Percentiles rank a stretch among this genome's conserved stretches.
These are phyloP conservation scores for Climacium dendroides DNA, from an alignment of 225 moss, liverwort and hornwort species.

Conservation along the genomic window DNA sequence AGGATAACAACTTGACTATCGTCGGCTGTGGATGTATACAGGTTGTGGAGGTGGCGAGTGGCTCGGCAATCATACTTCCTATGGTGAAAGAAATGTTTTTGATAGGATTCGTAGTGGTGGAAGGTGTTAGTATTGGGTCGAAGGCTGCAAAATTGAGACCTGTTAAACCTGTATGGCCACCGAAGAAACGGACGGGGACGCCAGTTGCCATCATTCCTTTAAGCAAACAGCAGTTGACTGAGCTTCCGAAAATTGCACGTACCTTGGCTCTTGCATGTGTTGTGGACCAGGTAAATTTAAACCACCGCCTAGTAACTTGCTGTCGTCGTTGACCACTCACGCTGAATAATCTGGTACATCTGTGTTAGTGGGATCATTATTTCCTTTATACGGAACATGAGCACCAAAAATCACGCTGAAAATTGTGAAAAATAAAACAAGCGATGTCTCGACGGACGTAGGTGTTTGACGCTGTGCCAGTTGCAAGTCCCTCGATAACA, in stretches of 20 bases:
- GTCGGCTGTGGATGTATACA: conserved; percentile 12
- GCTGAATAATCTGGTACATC: background rate
- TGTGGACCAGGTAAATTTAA: conserved; percentile 69
- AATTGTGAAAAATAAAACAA: background rate
- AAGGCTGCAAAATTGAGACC: conserved; percentile 55
- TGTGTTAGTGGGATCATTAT: background rate
- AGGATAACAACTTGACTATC: background rate
- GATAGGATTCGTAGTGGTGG: conserved; percentile 71
- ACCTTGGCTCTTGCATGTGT: conserved; percentile 86
- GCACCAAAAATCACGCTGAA: background rate
- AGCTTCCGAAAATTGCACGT: conserved; percentile 77
- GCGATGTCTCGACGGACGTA: background rate
- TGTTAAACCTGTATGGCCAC: conserved; percentile 77
- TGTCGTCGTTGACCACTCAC: background rate
- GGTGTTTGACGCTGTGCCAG: background rate
- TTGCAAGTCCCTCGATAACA: background rate
- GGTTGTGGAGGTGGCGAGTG: conserved; percentile 60
- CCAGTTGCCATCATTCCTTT: conserved; percentile 20
- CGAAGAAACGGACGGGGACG: conserved; percentile 29
- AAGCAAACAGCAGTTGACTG: conserved; percentile 59
- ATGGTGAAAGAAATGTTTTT: conserved; percentile 84
- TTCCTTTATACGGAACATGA: background rate
- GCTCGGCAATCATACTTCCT: conserved; percentile 51
- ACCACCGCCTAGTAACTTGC: background rate
- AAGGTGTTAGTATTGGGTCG: conserved; percentile 32